Evolutionary conservation across 805 yeast genomes (phyloP).

Genomic region (Wickerhamiella azymoides): DNA sequence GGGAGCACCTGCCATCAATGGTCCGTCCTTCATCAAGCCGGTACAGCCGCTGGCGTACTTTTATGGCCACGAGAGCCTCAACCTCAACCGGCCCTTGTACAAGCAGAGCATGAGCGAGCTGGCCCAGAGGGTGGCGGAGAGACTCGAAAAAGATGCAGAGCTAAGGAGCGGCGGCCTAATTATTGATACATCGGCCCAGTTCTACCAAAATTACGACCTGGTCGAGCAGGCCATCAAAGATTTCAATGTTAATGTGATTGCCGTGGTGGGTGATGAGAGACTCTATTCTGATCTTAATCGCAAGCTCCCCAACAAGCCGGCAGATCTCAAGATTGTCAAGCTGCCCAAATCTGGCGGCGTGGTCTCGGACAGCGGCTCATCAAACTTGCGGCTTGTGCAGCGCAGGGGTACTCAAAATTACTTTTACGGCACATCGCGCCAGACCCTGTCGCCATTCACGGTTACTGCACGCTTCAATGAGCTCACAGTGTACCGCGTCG

Average conservation of each 20-base stretch:
- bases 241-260: slow-evolving; percentile 45
- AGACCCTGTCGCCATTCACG: slow-evolving; percentile 70
- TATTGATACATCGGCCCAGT: slow-evolving; percentile 58
- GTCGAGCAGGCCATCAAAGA: slow-evolving; percentile 45
- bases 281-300: slow-evolving; percentile 48
- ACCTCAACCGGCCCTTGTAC: slow-evolving; percentile 44
- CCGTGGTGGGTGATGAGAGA: slow-evolving; percentile 61
- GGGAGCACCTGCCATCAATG: slow-evolving; percentile 61
- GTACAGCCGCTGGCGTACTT: slow-evolving; percentile 78
- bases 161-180: slow-evolving; percentile 41
- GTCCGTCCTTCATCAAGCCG: slow-evolving; percentile 40
- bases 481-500: slow-evolving; percentile 49
- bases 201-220: slow-evolving; percentile 33
- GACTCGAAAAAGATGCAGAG: slow-evolving; percentile 38
- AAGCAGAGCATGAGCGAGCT: slow-evolving; percentile 36
- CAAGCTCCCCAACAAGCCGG: slow-evolving; percentile 19
- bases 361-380: slow-evolving; percentile 53
- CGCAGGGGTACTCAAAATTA: slow-evolving; percentile 71
- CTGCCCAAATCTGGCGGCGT: slow-evolving; percentile 65
- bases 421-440: slow-evolving; percentile 63
- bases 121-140: slow-evolving; percentile 32
- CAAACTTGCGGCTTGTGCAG: slow-evolving; percentile 52
- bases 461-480: slow-evolving; percentile 55
- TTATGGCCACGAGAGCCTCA: slow-evolving; percentile 53
- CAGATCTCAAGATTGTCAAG: slow-evolving; percentile 36